Base-by-base conservation (phyloP, 148 eudicot genomes). In the Camellia japonica region DNA sequence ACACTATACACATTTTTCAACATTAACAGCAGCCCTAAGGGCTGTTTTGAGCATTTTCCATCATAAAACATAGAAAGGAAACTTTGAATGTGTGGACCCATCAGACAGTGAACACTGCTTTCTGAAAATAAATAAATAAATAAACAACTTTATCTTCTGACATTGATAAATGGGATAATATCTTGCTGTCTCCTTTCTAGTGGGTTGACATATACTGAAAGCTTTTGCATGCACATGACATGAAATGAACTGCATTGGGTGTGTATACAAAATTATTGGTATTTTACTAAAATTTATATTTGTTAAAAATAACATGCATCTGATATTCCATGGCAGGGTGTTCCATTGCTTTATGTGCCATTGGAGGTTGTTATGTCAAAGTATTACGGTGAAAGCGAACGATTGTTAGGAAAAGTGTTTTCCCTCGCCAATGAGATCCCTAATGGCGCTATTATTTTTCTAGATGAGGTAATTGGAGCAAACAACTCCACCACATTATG, bases 311-410 rank as follows among this genome's bases (percentile, higher is more conserved):
- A 43, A 38, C 6, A 79, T 60, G 10, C 46, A 19, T 72, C 60
- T 68, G 61, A 62, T 18, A 68, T 71, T 55, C 56, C 66, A 52
- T 78, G 67, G 74, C 89, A 97, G 99, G 95, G 97, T 77, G 92
- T 91, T 75, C 98, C 97, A 1, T 82, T 95, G 84, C 72, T 93
- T 75, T 94, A 97, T 89, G 93, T 97, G 75, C 99, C 99, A 43
- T 80, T 97, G 79, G 99, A 96, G 81, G 87, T 88, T 73, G 90
- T 97, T 80, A 79, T 96, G 97, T 97, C 97, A 61, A 97, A 97
- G 85, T 97, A 90, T 75, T 97, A 91, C 79, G 99, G 99, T 80
- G 99, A 97, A 88, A 97, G 98, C 77, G 97, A 97, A 80, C 94
- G 97, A 38, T 85, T 94, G 80, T 80, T 97, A 64, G 98, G 98